Base-by-base conservation (phyloP, 495 filamentous ascomycete species). In the Oleoguttula mirabilis region DNA sequence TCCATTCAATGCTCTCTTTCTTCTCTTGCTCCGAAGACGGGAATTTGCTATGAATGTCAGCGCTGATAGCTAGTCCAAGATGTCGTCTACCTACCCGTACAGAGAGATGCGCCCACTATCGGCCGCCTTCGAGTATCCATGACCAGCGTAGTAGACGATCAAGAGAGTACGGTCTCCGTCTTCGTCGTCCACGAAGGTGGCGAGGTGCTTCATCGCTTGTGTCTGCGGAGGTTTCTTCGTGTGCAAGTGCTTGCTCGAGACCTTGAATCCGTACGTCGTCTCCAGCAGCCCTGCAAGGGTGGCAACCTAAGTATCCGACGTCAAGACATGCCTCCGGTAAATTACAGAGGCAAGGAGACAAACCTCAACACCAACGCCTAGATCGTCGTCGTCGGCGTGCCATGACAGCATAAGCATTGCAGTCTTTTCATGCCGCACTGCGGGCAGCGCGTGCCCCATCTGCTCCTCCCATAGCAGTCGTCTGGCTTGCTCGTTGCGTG, bases 121-220 rank as follows among this genome's bases (percentile, higher is more conserved):
- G 6, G n/a, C n/a, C 8, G 5, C 14, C 5, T 19, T 47, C 34
- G 33, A 45, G 30, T 15, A 50, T 11, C 51, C 51, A 40, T 54
- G 51, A 3, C 51, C 51, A 28, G 51, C 51, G 35, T 54, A 54
- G 31, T 54, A 54, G 1, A 54, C 36, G 23, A 54, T 54, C 6
- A 54, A 39, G 1, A 54, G 31, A 32, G 47, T 36, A 34, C 41
- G n/a, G 14, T 15, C 10, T 11, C 22, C 36, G 16, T 51, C 47
- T 27, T 45, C 32, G 1, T 45, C 28, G 2, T 32, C 11, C 2
- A 50, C 46, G 32, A 50, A 54, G 19, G 41, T 15, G 8, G 36
- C 24, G 28, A 54, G 33, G 22, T 14, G n/a, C 4, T 41, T 12
- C 14, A 38, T 19, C 35, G 25, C 25, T 28, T 28, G 25, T 7